These are phyloP conservation scores for Mucor irregularis DNA, from an alignment of 371 early-diverging fungal genomes.

Conservation along the genomic window DNA sequence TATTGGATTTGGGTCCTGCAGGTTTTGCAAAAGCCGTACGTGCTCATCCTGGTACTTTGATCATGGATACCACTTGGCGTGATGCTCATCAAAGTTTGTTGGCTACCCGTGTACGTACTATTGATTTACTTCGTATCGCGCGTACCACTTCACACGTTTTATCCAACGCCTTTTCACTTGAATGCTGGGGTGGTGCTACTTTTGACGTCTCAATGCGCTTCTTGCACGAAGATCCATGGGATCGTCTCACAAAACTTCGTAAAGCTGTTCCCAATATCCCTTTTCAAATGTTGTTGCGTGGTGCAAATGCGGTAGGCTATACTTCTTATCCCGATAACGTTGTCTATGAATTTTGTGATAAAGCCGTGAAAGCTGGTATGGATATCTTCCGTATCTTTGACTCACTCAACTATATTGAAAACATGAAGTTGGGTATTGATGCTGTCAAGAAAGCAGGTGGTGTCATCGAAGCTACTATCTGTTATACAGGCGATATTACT, in stretches of 20 bases:
- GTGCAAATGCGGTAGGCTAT: constrained; percentile 96
- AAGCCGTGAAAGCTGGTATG: constrained; percentile 85
- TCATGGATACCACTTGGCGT: constrained; percentile 94
- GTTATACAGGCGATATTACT: constrained; percentile 91
- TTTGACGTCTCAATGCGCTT: constrained; percentile 95
- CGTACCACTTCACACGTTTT: constrained; percentile 84
- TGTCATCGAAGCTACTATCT: constrained; percentile 89
- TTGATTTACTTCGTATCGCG: constrained; percentile 76
- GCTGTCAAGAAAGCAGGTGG: constrained; percentile 93
- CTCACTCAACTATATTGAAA: constrained; percentile 91
- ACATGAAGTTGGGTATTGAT: constrained; percentile 90
- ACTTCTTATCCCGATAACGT: constrained; percentile 96
- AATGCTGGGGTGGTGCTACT: constrained; percentile 94
- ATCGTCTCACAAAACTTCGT: constrained; percentile 78
- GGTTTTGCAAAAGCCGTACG: constrained; percentile 91
- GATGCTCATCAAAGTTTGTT: constrained; percentile 94
- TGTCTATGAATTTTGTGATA: constrained; percentile 90
- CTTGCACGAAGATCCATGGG: constrained; percentile 94
- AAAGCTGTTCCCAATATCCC: constrained; percentile 91
- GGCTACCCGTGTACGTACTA: constrained; percentile 91
- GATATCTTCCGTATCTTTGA: constrained; percentile 97
- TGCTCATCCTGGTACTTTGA: constrained; percentile 77
- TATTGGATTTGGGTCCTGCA: constrained; percentile 80
- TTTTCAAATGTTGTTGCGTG: constrained; percentile 96
- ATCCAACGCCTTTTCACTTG: constrained; percentile 83